phyloP scores from a whole-genome alignment of 257 asterid species.

The Nicotiana undulata region DNA sequence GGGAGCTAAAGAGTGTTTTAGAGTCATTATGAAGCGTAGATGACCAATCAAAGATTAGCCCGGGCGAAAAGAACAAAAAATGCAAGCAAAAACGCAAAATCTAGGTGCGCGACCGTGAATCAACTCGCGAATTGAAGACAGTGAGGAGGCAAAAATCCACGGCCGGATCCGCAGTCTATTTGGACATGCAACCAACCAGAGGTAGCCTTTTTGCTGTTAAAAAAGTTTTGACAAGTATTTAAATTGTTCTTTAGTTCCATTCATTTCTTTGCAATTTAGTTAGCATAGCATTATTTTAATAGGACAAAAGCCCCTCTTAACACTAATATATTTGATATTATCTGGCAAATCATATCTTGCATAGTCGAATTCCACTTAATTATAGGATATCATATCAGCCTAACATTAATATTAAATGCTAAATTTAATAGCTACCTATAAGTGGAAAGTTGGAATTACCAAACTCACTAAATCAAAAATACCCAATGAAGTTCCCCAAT shows the following conservation, averaged over 20 bases:
- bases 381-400: background rate
- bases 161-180: no score
- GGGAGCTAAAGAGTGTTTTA: no score
- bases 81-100: no score
- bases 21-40: no score
- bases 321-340: background rate
- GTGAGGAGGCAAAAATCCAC: no score
- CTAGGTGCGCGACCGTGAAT: no score
- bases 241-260: background rate
- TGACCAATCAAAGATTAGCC: no score
- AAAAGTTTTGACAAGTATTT: background rate
- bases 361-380: background rate
- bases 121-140: no score
- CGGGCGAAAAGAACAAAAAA: no score
- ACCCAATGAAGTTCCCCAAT: background rate
- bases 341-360: background rate
- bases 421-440: background rate
- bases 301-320: background rate
- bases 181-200: constrained; percentile 20
- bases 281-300: background rate
- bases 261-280: background rate
- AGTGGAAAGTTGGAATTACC: constrained; percentile 8
- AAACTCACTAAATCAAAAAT: background rate
- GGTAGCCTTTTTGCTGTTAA: constrained; percentile 9
- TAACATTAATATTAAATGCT: background rate